Percentiles rank a stretch among this genome's conserved stretches.
Evolutionary conservation across 2,329 filamentous ascomycete species (phyloP).

Genomic region (Monosporascus sp.): DNA sequence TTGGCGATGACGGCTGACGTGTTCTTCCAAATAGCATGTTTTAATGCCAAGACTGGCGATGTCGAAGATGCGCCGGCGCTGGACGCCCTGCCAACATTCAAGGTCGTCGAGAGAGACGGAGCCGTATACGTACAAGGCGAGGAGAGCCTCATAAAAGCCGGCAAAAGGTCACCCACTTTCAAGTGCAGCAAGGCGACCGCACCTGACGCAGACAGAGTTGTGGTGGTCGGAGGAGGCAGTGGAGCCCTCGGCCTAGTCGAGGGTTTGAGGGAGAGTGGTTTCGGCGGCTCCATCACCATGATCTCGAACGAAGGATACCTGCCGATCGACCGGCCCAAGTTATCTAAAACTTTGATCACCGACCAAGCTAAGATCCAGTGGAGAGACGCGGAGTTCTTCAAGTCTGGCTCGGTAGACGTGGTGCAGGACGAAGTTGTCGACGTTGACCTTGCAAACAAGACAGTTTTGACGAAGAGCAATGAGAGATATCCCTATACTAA

Average conservation of each 20-base stretch:
- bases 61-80: conserved; percentile 92
- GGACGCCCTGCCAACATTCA: conserved; percentile 79
- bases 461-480: conserved; percentile 69
- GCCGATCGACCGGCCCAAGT: conserved; percentile 89
- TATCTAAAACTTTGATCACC: conserved; percentile 86
- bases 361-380: conserved; percentile 74
- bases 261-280: conserved; percentile 76
- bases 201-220: conserved; percentile 56
- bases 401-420: conserved; percentile 51
- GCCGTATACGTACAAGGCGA: conserved; percentile 80
- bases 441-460: conserved; percentile 71
- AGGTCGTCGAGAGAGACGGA: conserved; percentile 73
- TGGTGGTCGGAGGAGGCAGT: conserved; percentile 86
- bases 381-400: conserved; percentile 74
- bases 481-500: conserved; percentile 75
- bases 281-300: conserved; percentile 72
- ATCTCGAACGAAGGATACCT: conserved; percentile 79
- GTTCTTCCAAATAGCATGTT: conserved; percentile 62
- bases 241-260: conserved; percentile 79
- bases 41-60: conserved; percentile 82
- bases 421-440: conserved; percentile 60
- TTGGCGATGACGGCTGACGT: too few relatives aligned
- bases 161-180: conserved; percentile 67
- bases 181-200: conserved; percentile 54
- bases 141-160: conserved; percentile 70